Base-by-base conservation (phyloP, 2,329 filamentous ascomycete species). In the Hypoxylon sp. region DNA sequence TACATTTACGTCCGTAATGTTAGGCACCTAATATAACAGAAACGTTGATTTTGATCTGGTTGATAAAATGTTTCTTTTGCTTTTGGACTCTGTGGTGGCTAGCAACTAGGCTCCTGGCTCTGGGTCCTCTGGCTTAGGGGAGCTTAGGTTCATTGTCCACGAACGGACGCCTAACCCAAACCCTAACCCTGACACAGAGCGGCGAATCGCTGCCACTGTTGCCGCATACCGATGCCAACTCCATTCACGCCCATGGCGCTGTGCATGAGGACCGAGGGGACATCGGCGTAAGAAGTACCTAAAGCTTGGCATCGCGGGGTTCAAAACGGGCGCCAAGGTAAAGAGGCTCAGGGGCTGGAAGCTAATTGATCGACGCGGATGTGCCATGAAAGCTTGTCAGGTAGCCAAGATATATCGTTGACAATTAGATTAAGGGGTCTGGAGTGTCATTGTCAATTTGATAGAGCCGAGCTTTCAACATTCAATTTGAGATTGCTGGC, bases 281-380 rank as follows among this genome's bases (percentile, higher is more conserved):
- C 73, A 2, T 75, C 69, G 1, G 80, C 79, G 14, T 79, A 78
- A 5, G 76, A n/a, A n/a, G 24, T 26, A 26, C 24, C 16, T n/a
- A 64, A 0, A 77, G 80, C 28, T 83, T 82, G 53, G 52, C 45
- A 7, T 84, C 80, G 58, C 84, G 80, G 0, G 85, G 80, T 70
- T 87, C 84, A 58, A 85, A 87, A 70, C 28, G 36, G n/a, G 36
- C 14, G 18, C 38, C 20, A 53, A 40, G 14, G 6, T 6, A 26
- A 38, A 53, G 36, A 53, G 36, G 36, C 36, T 20, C n/a, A 42
- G 22, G 18, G 36, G 36, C 36, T 16, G 12, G 24, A 53, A 36
- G 38, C 50, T 53, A 30, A 28, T 1, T 22, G 48, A n/a, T 12
- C 30, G 36, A 20, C 11, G n/a, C 3, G 32, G 22, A 6, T 4